Evolutionary conservation across 371 early-diverging fungal genomes (phyloP).

Genomic region (Mucor irregularis): DNA sequence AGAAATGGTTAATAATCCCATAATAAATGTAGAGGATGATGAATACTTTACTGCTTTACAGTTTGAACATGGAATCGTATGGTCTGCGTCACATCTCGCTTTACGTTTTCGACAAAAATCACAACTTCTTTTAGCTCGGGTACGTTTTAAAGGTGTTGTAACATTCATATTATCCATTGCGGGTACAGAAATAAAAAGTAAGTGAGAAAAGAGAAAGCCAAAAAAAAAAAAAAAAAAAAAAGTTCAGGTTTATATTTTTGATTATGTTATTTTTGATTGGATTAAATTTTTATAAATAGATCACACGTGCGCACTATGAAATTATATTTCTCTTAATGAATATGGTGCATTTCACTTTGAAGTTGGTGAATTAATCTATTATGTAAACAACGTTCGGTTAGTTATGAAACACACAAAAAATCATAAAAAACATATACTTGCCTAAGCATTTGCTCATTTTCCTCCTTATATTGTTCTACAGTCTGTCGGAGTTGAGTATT

Average conservation of each 20-base stretch:
- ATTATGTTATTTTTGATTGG: slow-evolving; percentile 10
- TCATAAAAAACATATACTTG: too few relatives aligned
- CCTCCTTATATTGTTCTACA: slow-evolving; percentile 32
- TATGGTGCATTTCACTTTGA: slow-evolving; percentile 40
- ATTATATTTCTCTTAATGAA: slow-evolving; percentile 14
- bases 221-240: neutral
- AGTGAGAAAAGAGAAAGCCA: slow-evolving; percentile 14
- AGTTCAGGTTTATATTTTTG: slow-evolving; percentile 1
- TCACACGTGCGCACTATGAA: slow-evolving; percentile 19
- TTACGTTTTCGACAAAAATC: slow-evolving; percentile 55
- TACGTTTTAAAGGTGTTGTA: slow-evolving; percentile 37
- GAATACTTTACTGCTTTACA: slow-evolving; percentile 44
- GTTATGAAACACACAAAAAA: too few relatives aligned
- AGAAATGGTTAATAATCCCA: neutral
- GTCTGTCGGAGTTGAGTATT: slow-evolving; percentile 30
- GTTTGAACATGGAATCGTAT: slow-evolving; percentile 49
- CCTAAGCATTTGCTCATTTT: slow-evolving; percentile 54
- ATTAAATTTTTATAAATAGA: slow-evolving; percentile 19
- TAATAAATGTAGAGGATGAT: neutral
- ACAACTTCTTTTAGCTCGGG: slow-evolving; percentile 55
- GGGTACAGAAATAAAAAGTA: slow-evolving; percentile 9
- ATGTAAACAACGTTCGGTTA: too few relatives aligned
- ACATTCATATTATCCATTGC: too few relatives aligned
- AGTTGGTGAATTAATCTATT: slow-evolving; percentile 43
- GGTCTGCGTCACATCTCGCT: slow-evolving; percentile 53